These are phyloP conservation scores for Mallotus nudiflorus DNA, from an alignment of 345 rosid species.

Conservation along the genomic window DNA sequence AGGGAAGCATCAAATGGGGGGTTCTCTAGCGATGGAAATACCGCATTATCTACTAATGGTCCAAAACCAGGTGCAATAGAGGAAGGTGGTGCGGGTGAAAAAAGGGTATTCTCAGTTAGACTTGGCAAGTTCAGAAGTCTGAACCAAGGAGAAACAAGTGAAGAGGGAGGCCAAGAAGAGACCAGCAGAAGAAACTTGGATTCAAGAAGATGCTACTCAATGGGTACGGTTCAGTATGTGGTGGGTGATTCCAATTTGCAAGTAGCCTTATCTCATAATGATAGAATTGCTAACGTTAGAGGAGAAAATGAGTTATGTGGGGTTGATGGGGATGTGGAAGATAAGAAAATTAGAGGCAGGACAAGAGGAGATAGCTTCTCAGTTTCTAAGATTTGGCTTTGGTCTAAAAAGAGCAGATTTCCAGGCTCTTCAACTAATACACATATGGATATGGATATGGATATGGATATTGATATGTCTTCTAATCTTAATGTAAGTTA, in stretches of 20 bases:
- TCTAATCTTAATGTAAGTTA: not conserved
- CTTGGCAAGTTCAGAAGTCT: conserved; percentile 58
- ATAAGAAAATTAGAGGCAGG: conserved; percentile 44
- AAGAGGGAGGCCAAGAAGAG: conserved; percentile 39
- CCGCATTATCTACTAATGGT: conserved; percentile 15
- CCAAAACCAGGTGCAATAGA: conserved; percentile 22
- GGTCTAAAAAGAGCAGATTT: conserved; percentile 50
- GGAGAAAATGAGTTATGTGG: conserved; percentile 4
- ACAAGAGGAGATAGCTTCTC: conserved; percentile 53
- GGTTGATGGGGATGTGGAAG: conserved; percentile 33
- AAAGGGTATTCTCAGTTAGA: conserved; percentile 55
- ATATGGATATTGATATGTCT: too few species aligned
- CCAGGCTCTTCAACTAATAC: conserved; percentile 25
- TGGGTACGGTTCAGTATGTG: conserved; percentile 67
- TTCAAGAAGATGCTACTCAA: conserved; percentile 67
- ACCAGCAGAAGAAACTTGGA: conserved; percentile 45
- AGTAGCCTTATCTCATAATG: conserved; percentile 41
- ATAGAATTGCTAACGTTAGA: not conserved
- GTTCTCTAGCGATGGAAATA: conserved; percentile 32
- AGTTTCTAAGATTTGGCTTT: conserved; percentile 65
- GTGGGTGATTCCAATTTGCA: conserved; percentile 44
- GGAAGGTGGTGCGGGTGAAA: conserved; percentile 27
- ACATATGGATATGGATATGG: too few species aligned
- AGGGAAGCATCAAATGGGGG: conserved; percentile 29
- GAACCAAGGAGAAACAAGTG: conserved; percentile 30